Evolutionary conservation across 768 basidiomycete genomes (phyloP).

Genomic region (Asterophora lycoperdoides): DNA sequence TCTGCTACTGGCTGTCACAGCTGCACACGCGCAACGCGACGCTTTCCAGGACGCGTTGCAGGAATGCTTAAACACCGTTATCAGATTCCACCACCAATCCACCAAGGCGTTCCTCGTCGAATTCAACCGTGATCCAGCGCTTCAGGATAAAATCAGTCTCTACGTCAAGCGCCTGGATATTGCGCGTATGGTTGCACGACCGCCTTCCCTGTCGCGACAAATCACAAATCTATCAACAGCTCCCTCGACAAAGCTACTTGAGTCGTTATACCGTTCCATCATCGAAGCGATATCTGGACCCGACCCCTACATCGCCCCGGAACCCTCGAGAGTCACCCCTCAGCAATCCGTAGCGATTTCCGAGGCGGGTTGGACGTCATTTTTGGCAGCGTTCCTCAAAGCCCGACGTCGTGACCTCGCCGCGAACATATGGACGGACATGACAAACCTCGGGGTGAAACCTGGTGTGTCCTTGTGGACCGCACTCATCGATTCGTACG

Average conservation of each 20-base stretch:
- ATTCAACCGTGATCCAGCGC: slow-evolving; percentile 29
- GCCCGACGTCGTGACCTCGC: slow-evolving; percentile 54
- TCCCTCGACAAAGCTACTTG: slow-evolving; percentile 29
- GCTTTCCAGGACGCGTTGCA: slow-evolving; percentile 55
- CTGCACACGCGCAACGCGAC: slow-evolving; percentile 56
- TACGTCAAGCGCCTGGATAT: slow-evolving; percentile 47
- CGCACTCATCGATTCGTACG: slow-evolving; percentile 62
- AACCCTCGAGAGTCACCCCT: slow-evolving; percentile 31
- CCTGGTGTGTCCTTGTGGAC: slow-evolving; percentile 68
- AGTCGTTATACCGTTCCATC: slow-evolving; percentile 47
- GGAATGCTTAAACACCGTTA: slow-evolving; percentile 34
- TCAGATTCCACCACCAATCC: slow-evolving; percentile 31
- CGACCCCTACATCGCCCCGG: slow-evolving; percentile 50
- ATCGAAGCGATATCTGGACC: slow-evolving; percentile 46
- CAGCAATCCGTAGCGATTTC: slow-evolving; percentile 47
- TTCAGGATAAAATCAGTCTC: slow-evolving; percentile 37
- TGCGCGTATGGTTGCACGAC: slow-evolving; percentile 49
- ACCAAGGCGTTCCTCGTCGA: slow-evolving; percentile 36
- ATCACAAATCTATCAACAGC: slow-evolving; percentile 42
- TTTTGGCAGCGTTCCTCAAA: slow-evolving; percentile 62
- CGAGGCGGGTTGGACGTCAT: slow-evolving; percentile 57
- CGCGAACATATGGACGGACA: slow-evolving; percentile 65
- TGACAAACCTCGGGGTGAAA: slow-evolving; percentile 41
- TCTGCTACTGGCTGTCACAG: slow-evolving; percentile 48
- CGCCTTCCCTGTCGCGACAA: slow-evolving; percentile 46